Conservation (phyloP, 352 stramenopile genomes). For the Globisporangium emineosum region DNA sequence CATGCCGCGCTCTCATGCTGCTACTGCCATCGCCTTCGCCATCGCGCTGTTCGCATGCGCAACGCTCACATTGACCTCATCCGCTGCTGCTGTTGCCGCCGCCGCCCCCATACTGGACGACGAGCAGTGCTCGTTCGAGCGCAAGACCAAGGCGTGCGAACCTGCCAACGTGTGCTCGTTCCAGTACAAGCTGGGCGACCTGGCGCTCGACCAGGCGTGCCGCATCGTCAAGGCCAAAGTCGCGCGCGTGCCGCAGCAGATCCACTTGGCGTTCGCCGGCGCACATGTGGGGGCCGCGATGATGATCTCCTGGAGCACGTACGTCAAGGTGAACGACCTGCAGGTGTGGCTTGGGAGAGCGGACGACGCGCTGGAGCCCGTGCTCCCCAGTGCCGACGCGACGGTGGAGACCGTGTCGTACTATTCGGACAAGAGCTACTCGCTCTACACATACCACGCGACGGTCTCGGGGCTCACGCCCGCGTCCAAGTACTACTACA, state of each 20-base stretch:
- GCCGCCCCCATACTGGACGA: neutral
- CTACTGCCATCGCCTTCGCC: neutral
- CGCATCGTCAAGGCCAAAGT: constrained; percentile 19
- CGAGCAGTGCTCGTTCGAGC: constrained; percentile 5
- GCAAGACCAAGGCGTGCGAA: constrained; percentile 20
- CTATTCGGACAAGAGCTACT: constrained; percentile 46
- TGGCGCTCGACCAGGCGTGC: constrained; percentile 43
- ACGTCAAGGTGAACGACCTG: constrained; percentile 34
- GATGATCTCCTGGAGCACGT: constrained; percentile 65
- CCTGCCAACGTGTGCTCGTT: constrained; percentile 30
- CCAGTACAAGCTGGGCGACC: constrained; percentile 37
- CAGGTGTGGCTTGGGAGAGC: constrained; percentile 44
- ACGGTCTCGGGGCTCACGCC: constrained; percentile 26
- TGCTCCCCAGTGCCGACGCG: constrained; percentile 8
- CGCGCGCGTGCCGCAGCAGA: constrained; percentile 37
- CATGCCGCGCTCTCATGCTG: neutral
- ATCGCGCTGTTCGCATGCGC: neutral
- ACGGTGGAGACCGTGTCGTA: constrained; percentile 33
- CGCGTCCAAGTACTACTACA: constrained; percentile 45
- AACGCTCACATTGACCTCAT: neutral
- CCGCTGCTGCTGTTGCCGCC: neutral
- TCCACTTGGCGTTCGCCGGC: constrained; percentile 55
- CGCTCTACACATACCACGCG: constrained; percentile 43
- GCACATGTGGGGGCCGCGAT: constrained; percentile 38
- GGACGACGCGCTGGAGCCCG: constrained; percentile 19